Evolutionary conservation across 345 rosid species (phyloP).

Genomic region (Lepidium africanum): DNA sequence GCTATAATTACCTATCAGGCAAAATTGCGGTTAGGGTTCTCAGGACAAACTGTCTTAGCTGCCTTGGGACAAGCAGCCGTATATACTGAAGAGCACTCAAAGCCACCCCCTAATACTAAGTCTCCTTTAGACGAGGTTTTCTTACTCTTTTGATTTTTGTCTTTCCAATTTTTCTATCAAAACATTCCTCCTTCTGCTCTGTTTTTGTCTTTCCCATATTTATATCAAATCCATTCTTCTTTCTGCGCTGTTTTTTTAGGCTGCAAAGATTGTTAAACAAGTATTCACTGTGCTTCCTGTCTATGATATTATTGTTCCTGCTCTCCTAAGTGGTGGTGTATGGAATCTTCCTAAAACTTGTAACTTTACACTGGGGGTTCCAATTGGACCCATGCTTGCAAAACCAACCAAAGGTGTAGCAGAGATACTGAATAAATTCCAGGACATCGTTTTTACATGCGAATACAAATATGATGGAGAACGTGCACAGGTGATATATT

Average conservation of each 20-base stretch:
- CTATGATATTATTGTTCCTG: slow-evolving; percentile 79
- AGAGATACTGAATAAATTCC: slow-evolving; percentile 80
- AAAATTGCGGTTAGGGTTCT: slow-evolving; percentile 70
- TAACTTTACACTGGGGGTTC: slow-evolving; percentile 71
- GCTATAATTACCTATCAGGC: slow-evolving; percentile 36
- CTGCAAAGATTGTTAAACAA: slow-evolving; percentile 82
- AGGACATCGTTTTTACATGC: slow-evolving; percentile 66
- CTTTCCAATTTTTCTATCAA: background rate
- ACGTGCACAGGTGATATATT: slow-evolving; percentile 76
- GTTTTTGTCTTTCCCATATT: background rate
- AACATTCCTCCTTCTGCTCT: background rate
- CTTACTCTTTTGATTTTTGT: slow-evolving; percentile 11
- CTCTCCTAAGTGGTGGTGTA: slow-evolving; percentile 67
- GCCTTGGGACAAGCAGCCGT: slow-evolving; percentile 93
- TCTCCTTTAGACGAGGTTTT: slow-evolving; percentile 85
- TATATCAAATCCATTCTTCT: background rate
- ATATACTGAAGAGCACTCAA: slow-evolving; percentile 60
- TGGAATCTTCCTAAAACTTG: slow-evolving; percentile 82
- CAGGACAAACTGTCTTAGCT: slow-evolving; percentile 85
- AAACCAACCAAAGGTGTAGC: slow-evolving; percentile 81
- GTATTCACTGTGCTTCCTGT: slow-evolving; percentile 86
- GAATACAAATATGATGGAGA: slow-evolving; percentile 98
- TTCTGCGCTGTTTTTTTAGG: slow-evolving; percentile 39
- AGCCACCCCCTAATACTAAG: slow-evolving; percentile 50
- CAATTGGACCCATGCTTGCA: slow-evolving; percentile 96